Evolutionary conservation across 2,329 filamentous ascomycete species (phyloP), one percentile per base, ranked within the genome.

Genomic region (Cyphellophora europaea): DNA sequence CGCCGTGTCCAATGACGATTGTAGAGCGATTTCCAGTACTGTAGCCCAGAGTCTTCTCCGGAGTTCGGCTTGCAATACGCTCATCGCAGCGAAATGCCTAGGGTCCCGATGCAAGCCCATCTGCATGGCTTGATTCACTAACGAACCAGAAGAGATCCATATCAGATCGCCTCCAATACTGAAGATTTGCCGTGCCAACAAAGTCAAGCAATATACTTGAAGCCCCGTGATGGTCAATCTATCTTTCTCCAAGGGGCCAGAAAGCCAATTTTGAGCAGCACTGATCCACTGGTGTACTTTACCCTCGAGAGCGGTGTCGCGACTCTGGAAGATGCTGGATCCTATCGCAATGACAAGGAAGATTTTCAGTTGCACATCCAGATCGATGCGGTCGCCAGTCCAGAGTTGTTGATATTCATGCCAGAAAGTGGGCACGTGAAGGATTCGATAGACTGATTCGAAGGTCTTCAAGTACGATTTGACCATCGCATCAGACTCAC

Each of bases 1-100:
- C 2, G 77, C 78, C 40, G 79, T 64, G 46, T 80, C 74, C 47
- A 79, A 79, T 1, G 73, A 69, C 2, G 74, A 65, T 8, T 81
- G 55, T 2, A 71, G 55, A 47, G 81, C 77, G 31, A 80, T 60
- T 49, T 79, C 74, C 19, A 51, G 50, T 5, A 63, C 42, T 10
- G 55, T 44, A 11, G 51, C 47, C 62, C 63, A 66, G 3, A 59
- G 34, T 10, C 63, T 56, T 13, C 63, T 51, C 33, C 63, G 53
- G 53, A 65, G 72, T 51, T 79, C 74, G 6, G 68, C 72, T 39
- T 73, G 63, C 40, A 70, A 73, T 2, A 65, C 60, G 0, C 69
- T 61, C 28, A 77, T 66, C 23, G 27, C 38, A 17, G 32, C 43
- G 14, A 37, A 30, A 6, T 30, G 36, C 16, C 39, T 37, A 6